Percentiles rank a stretch among this genome's conserved stretches.
phyloP scores from a whole-genome alignment of 2,329 filamentous ascomycete genomes.

The Colletotrichum higginsianum region DNA sequence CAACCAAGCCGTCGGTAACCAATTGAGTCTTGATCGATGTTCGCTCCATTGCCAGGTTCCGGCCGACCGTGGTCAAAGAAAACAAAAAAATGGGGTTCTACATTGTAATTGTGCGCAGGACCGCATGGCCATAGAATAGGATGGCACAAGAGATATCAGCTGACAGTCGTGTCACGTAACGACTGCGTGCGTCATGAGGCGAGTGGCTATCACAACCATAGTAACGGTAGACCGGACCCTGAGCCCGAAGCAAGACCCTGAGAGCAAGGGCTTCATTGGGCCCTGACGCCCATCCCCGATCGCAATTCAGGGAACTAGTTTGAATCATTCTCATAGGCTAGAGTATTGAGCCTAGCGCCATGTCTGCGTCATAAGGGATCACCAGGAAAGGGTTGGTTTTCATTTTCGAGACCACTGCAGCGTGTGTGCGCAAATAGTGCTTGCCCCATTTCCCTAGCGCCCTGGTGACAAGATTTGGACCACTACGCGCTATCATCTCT shows the following conservation, averaged over 20 bases:
- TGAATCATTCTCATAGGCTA: neutral
- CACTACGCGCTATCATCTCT: neutral
- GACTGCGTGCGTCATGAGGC: neutral
- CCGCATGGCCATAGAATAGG: neutral
- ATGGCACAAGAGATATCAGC: no score
- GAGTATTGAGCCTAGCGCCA: neutral
- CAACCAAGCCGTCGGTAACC: neutral
- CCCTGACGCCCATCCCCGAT: slow-evolving; percentile 4
- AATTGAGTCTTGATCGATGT: neutral
- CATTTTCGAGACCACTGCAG: neutral
- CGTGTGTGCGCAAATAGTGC: slow-evolving; percentile 4
- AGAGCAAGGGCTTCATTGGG: no score
- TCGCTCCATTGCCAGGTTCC: neutral
- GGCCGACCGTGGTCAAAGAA: neutral
- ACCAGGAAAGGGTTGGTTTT: neutral
- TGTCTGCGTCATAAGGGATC: slow-evolving; percentile 36
- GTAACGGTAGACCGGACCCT: no score
- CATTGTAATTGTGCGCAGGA: neutral
- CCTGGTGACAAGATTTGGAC: neutral
- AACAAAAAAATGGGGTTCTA: neutral
- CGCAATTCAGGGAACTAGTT: neutral
- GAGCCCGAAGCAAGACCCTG: no score
- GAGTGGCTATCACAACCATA: neutral
- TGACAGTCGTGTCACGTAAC: neutral
- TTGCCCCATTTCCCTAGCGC: slow-evolving; percentile 3